Conservation (phyloP, 768 basidiomycete genomes). For the Leccinum longicurvipes region DNA sequence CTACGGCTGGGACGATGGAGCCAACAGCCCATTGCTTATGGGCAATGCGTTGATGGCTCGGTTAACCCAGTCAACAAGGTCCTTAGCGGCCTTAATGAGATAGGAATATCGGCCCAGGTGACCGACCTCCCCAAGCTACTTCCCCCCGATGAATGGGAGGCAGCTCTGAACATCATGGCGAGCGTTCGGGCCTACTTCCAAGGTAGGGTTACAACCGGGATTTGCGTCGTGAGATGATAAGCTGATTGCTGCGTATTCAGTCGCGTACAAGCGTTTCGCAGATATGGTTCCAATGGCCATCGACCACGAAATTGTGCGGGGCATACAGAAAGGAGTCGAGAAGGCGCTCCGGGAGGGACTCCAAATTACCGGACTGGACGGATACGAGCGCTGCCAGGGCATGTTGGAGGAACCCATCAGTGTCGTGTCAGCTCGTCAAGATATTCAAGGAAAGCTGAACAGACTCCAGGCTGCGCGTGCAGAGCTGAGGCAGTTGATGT, state of each 20-base stretch:
- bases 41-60: too few species aligned
- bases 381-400: conserved; percentile 43
- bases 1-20: neutral
- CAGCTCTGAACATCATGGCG: conserved; percentile 64
- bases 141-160: conserved; percentile 49
- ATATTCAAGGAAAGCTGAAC: conserved; percentile 49
- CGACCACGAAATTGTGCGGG: conserved; percentile 41
- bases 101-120: conserved; percentile 33
- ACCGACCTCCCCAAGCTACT: conserved; percentile 49
- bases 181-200: conserved; percentile 73
- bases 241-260: conserved; percentile 26
- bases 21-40: neutral
- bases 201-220: conserved; percentile 39
- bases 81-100: conserved; percentile 7
- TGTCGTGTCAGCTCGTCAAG: conserved; percentile 43
- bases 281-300: conserved; percentile 44
- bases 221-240: neutral
- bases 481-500: conserved; percentile 32
- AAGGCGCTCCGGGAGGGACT: conserved; percentile 46
- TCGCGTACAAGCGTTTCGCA: conserved; percentile 44
- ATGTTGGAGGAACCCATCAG: conserved; percentile 49
- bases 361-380: conserved; percentile 48
- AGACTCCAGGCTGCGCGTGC: conserved; percentile 44
- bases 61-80: conserved; percentile 33
- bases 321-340: conserved; percentile 45